Conservation (phyloP, 805 yeast genomes). For the Lipomyces oligophaga region DNA sequence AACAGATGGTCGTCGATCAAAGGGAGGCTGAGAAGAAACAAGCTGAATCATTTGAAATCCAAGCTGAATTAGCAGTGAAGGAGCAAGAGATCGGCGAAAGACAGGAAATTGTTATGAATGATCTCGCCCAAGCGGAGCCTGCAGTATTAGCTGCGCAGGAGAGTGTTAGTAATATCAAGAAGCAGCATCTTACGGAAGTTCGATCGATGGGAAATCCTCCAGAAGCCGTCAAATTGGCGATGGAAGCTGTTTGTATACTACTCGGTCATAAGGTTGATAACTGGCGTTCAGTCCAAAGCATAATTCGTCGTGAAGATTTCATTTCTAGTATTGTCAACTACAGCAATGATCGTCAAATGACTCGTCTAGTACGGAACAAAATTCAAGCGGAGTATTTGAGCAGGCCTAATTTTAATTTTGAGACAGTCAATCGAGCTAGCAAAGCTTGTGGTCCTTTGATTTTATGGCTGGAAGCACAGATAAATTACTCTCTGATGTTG, state of each 20-base stretch:
- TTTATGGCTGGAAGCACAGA: constrained; percentile 86
- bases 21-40: constrained; percentile 89
- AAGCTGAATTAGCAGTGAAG: constrained; percentile 62
- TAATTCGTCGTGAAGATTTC: constrained; percentile 83
- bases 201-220: constrained; percentile 91
- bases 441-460: constrained; percentile 91
- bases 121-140: constrained; percentile 77
- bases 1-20: constrained; percentile 75
- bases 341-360: constrained; percentile 57
- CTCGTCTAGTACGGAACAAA: constrained; percentile 48
- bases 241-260: constrained; percentile 84
- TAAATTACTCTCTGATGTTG: constrained; percentile 67
- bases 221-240: constrained; percentile 71
- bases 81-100: constrained; percentile 58
- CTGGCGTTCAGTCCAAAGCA: constrained; percentile 81
- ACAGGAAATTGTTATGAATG: constrained; percentile 52
- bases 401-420: constrained; percentile 61
- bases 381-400: constrained; percentile 62
- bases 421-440: constrained; percentile 79
- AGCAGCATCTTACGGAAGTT: constrained; percentile 84
- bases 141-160: constrained; percentile 76
- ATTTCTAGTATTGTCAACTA: constrained; percentile 76
- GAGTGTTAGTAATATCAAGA: constrained; percentile 90
- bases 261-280: constrained; percentile 60
- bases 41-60: constrained; percentile 77